Percentiles rank a stretch among this genome's conserved stretches.
Conservation (phyloP, 345 rosid genomes). For the Physaria fendleri region DNA sequence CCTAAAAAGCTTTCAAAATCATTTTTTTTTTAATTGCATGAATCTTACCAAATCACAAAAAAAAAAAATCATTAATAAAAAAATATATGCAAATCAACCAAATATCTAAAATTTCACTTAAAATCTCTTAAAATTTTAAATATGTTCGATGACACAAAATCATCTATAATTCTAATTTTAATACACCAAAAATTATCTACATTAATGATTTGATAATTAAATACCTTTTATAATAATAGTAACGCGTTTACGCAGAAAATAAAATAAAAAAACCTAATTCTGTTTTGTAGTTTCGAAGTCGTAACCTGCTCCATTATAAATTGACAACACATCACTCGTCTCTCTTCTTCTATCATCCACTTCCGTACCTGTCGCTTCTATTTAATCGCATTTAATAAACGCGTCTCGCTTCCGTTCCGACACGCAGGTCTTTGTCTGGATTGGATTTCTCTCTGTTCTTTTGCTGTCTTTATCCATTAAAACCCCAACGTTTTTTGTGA, state of each 20-base stretch:
- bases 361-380: constrained; percentile 36
- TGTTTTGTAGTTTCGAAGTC: constrained; percentile 7
- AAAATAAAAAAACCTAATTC: neutral
- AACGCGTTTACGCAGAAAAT: neutral
- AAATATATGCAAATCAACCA: too few relatives aligned
- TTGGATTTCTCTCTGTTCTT: neutral
- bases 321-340: constrained; percentile 14
- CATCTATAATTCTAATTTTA: too few relatives aligned
- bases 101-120: too few relatives aligned
- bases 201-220: too few relatives aligned
- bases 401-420: constrained; percentile 41
- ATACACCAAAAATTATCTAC: too few relatives aligned
- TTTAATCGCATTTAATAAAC: constrained; percentile 38
- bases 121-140: too few relatives aligned
- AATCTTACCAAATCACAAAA: too few relatives aligned
- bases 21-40: too few relatives aligned
- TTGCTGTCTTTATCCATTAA: neutral
- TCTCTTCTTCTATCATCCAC: constrained; percentile 14
- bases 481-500: neutral
- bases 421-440: constrained; percentile 15
- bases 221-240: too few relatives aligned
- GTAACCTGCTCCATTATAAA: constrained; percentile 32
- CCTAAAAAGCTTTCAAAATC: too few relatives aligned
- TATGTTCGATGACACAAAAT: too few relatives aligned
- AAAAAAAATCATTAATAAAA: too few relatives aligned